Evolutionary conservation across 2,329 filamentous ascomycete species (phyloP).

Genomic region (Calonectria honghensis): DNA sequence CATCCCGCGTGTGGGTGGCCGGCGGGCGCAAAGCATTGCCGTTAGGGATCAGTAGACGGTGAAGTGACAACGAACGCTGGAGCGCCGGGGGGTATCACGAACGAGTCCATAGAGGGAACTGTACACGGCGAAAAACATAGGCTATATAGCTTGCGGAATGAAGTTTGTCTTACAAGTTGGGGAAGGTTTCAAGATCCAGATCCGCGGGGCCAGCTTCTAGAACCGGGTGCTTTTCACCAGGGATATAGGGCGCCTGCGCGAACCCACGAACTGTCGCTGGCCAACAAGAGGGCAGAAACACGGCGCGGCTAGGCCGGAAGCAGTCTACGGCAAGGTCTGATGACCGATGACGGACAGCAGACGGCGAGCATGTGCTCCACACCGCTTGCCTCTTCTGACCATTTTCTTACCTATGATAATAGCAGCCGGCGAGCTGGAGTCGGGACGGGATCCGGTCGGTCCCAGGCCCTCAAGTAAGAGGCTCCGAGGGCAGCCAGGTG

Average conservation of each 20-base stretch:
- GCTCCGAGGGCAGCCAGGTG: slow-evolving; percentile 15
- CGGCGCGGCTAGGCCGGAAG: slow-evolving; percentile 38
- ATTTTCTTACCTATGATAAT: slow-evolving; percentile 23
- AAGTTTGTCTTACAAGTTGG: slow-evolving; percentile 42
- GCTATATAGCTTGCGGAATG: slow-evolving; percentile 46
- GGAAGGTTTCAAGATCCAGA: slow-evolving; percentile 40
- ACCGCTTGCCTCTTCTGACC: slow-evolving; percentile 23
- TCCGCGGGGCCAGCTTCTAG: slow-evolving; percentile 39
- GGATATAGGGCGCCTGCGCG: slow-evolving; percentile 8
- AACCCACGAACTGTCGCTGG: slow-evolving; percentile 26
- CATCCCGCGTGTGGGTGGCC: slow-evolving; percentile 51
- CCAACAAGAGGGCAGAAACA: slow-evolving; percentile 44
- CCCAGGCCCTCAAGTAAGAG: slow-evolving; percentile 15
- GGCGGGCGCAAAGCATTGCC: slow-evolving; percentile 39
- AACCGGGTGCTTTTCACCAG: slow-evolving; percentile 30
- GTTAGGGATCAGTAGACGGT: slow-evolving; percentile 10
- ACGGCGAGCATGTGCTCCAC: background rate
- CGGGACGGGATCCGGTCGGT: slow-evolving; percentile 12
- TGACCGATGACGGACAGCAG: slow-evolving; percentile 48
- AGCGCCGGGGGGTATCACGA: background rate
- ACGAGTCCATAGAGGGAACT: slow-evolving; percentile 38
- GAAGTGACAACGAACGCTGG: background rate
- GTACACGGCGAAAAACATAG: slow-evolving; percentile 54
- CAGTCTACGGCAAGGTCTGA: slow-evolving; percentile 43
- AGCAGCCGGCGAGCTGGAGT: slow-evolving; percentile 9